A percentile compares a stretch with the other conserved stretches of the same genome.
Evolutionary conservation across 192 early-diverging fungal genomes (phyloP).

Genomic region (Coemansia sp.): DNA sequence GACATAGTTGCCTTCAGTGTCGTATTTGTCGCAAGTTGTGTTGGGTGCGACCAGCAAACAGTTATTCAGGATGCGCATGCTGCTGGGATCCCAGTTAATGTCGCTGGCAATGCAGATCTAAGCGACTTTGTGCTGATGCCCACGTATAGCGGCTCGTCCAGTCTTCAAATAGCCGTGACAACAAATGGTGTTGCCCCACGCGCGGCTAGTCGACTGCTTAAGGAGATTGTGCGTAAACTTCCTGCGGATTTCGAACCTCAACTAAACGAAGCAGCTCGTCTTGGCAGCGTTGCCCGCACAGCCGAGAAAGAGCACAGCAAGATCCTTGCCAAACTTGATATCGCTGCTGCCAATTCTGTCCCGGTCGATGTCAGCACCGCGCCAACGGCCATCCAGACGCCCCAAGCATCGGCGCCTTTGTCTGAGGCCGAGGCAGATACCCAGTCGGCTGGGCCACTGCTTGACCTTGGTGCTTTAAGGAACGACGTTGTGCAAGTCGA

Average conservation of each 20-base stretch:
- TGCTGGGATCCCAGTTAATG: constrained; percentile 72
- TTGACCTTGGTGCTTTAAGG: constrained; percentile 27
- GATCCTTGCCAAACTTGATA: constrained; percentile 55
- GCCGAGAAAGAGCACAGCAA: constrained; percentile 54
- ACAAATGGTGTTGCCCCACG: constrained; percentile 75
- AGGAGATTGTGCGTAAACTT: constrained; percentile 61
- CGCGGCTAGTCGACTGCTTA: constrained; percentile 64
- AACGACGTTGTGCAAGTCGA: constrained; percentile 10
- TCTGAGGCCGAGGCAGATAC: constrained; percentile 33
- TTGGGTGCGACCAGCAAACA: constrained; percentile 40
- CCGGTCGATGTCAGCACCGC: constrained; percentile 24
- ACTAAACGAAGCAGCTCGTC: constrained; percentile 58
- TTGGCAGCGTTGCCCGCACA: constrained; percentile 51
- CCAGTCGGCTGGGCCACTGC: constrained; percentile 2
- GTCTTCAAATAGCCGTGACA: constrained; percentile 77
- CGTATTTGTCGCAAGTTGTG: constrained; percentile 42
- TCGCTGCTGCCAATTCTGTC: constrained; percentile 10
- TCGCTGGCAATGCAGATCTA: constrained; percentile 69
- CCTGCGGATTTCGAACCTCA: constrained; percentile 63
- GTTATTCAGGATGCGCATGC: constrained; percentile 49
- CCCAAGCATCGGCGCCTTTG: constrained; percentile 26
- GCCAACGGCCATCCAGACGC: constrained; percentile 35
- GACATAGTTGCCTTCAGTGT: constrained; percentile 37
- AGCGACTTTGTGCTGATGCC: constrained; percentile 84
- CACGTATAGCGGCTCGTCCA: constrained; percentile 62